Base-by-base conservation (phyloP, 352 stramenopile genomes). In the Globisporangium spinosum region DNA sequence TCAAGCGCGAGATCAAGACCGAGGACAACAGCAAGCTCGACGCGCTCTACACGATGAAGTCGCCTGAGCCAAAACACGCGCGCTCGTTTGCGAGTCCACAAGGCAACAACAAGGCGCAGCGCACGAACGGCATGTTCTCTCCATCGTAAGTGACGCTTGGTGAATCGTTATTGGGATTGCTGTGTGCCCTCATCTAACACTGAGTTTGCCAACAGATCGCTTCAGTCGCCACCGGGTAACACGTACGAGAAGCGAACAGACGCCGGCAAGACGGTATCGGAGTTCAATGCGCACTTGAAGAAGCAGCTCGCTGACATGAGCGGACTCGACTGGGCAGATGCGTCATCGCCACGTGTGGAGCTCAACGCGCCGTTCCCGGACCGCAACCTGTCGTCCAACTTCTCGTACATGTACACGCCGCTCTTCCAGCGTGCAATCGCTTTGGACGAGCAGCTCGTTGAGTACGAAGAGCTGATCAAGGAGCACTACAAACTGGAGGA, bases 351-450 rank as follows among this genome's bases (percentile, higher is more conserved):
- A 17, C 47, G 22, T 20, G 66, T 83, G 1, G 62, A 74, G 49
- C 43, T 93, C 3, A 65, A 57, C 1, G 62, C 69, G 8, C 80
- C 82, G 0, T 94, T 88, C 34, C 73, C 82, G 5, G 82, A 85
- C 27, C 82, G 79, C 22, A 94, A 94, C 64, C 70, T 90, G 54
- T 64, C 76, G 51, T 47, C 81, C 15, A 80, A 83, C 59, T 78
- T 78, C 1, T 74, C 77, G 58, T 95, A 91, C 71, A 95, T 95
- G 88, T 95, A 94, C 75, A 94, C 88, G 10, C 85, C 88, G 34
- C 76, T 86, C 43, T 91, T 91, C 62, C 77, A 94, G 29, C 80
- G 86, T 54, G 86, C 86, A 10, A 77, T 94, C 58, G 84, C 85
- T 22, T 60, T 95, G 53, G 88, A 95, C 62, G 79, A 91, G 22